A percentile compares a stretch with the other conserved stretches of the same genome.
phyloP scores from a whole-genome alignment of 2,329 filamentous ascomycete species.

The Botrytis sinoallii region DNA sequence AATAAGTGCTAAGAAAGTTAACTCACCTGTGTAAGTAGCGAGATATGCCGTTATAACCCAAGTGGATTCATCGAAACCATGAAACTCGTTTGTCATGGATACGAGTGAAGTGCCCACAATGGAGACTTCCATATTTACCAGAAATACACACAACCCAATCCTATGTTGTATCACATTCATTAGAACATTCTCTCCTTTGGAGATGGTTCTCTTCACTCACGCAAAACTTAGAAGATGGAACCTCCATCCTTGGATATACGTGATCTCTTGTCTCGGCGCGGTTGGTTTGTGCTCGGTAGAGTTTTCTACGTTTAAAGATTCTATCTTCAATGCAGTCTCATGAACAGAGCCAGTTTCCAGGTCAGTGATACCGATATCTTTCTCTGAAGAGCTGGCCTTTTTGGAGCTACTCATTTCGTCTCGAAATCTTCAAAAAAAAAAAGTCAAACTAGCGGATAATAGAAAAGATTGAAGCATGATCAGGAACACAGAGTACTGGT shows the following conservation, averaged over 20 bases:
- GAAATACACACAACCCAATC: no score
- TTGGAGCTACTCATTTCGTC: neutral
- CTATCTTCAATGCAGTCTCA: neutral
- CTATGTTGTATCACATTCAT: neutral
- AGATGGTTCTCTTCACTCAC: neutral
- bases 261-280: neutral
- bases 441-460: neutral
- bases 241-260: constrained; percentile 9
- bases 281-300: neutral
- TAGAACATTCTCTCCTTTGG: neutral
- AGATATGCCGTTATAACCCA: constrained; percentile 9
- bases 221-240: neutral
- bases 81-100: no score
- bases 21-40: neutral
- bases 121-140: no score
- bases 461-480: neutral
- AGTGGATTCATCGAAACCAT: no score
- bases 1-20: neutral
- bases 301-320: neutral
- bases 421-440: neutral
- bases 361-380: neutral
- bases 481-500: no score
- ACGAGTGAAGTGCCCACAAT: no score
- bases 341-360: neutral
- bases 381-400: neutral